Evolutionary conservation across 2,329 filamentous ascomycete species (phyloP), one percentile per base, ranked within the genome.

Genomic region (Hymenoscyphus occultus): DNA sequence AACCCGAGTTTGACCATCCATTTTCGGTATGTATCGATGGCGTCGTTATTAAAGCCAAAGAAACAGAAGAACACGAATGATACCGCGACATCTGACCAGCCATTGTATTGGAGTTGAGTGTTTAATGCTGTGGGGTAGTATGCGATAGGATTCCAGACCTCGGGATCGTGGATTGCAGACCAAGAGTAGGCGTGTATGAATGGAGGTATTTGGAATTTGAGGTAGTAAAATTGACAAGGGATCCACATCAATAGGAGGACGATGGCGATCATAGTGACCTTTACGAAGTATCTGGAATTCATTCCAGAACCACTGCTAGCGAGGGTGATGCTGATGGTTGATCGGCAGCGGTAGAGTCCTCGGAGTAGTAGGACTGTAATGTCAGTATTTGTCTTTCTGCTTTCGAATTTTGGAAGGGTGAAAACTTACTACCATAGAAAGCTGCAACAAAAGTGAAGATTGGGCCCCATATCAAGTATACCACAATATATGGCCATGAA

Each of bases 21-120:
- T 2, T 31, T 61, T 12, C 70, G 59, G 71, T 88, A 89, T 75
- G 85, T 82, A 31, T 78, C 77, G 3, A 79, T 77, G 0, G 87
- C 87, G 71, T 90, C 88, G 32, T 78, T 78, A 39, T 87, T 88
- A 16, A 86, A 82, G 9, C 88, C 88, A 69, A 90, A 90, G 71
- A 88, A 84, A n/a, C 83, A 61, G 72, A 90, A 90, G 13, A 86
- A 76, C 32, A 86, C 65, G 65, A 84, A 80, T 0, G 83, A 84
- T 3, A 81, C 78, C 0, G 72, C 79, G 10, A 89, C 77, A 58
- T 83, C 81, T 22, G 84, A 78, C 84, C 85, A 90, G 39, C 83
- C 81, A 71, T 88, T 84, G 65, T 83, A 83, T 60, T 74, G 72
- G 2, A 48, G 84, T 76, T 1, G 68, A 10, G 42, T 83, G 80